Conservation (phyloP, 805 yeast genomes). For the Teunomyces stri region DNA sequence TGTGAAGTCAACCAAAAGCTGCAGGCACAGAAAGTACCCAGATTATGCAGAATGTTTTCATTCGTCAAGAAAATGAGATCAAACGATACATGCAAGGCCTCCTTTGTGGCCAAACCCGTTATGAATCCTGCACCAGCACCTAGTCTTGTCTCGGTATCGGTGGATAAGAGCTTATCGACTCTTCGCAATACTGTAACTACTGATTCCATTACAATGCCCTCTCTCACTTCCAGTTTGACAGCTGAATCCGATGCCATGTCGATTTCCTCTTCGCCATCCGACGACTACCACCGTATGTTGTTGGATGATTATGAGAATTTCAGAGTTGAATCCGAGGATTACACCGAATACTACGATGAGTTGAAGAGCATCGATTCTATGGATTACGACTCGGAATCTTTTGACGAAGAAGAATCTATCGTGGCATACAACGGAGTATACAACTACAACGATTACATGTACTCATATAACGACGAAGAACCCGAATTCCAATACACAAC, state of each 20-base stretch:
- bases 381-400: constrained; percentile 16
- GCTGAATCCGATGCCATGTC: constrained; percentile 1
- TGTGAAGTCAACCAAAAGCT: constrained; percentile 10
- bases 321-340: constrained; percentile 25
- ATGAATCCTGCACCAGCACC: not conserved
- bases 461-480: constrained; percentile 9
- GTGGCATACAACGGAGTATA: constrained; percentile 9
- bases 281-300: not conserved
- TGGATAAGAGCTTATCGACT: not conserved
- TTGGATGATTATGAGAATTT: not conserved
- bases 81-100: not conserved
- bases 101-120: not conserved
- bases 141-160: not conserved
- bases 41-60: constrained; percentile 1
- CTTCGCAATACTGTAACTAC: not conserved
- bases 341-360: constrained; percentile 17
- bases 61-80: not conserved
- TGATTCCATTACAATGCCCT: not conserved
- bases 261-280: not conserved
- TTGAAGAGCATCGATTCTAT: constrained; percentile 13
- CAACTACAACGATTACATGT: constrained; percentile 10
- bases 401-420: constrained; percentile 18
- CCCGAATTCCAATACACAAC: constrained; percentile 3
- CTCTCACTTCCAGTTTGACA: not conserved
- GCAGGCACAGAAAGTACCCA: not conserved